phyloP scores from a whole-genome alignment of 2,329 filamentous ascomycete species.

The Thelonectria discophora region DNA sequence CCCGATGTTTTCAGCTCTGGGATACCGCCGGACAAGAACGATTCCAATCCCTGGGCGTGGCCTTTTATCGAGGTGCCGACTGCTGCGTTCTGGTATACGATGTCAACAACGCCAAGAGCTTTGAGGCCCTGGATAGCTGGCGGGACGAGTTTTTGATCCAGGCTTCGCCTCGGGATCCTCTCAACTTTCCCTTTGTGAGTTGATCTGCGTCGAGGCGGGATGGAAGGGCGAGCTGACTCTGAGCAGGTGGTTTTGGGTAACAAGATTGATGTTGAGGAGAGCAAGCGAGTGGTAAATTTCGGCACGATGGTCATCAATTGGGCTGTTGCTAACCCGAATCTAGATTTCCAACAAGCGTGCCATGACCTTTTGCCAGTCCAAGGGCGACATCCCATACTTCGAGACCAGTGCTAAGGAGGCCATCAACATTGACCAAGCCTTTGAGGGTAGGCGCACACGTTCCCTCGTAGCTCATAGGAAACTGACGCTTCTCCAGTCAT shows the following conservation, averaged over 20 bases:
- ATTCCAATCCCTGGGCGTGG: constrained; percentile 96
- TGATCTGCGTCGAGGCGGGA: neutral
- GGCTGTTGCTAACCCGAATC: constrained; percentile 15
- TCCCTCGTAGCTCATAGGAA: neutral
- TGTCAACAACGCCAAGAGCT: constrained; percentile 99
- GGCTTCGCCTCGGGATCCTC: constrained; percentile 93
- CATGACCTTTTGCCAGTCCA: constrained; percentile 97
- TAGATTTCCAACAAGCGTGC: constrained; percentile 94
- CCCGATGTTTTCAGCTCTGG: constrained; percentile 76
- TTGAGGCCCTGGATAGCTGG: constrained; percentile 98
- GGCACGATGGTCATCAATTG: neutral
- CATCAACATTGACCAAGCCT: constrained; percentile 90
- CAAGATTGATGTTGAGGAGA: constrained; percentile 99
- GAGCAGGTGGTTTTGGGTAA: constrained; percentile 90
- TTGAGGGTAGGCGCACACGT: constrained; percentile 64
- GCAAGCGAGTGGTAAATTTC: constrained; percentile 80
- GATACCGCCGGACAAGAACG: constrained; percentile 97
- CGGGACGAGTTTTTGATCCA: constrained; percentile 98
- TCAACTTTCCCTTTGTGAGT: constrained; percentile 96
- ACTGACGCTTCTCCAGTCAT: constrained; percentile 71
- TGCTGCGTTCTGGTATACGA: constrained; percentile 98
- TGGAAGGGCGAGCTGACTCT: constrained; percentile 32
- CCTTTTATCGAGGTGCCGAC: constrained; percentile 96
- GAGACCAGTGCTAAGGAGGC: constrained; percentile 99
- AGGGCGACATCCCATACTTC: constrained; percentile 97